These are phyloP conservation scores for Lachancea mirantina DNA, from an alignment of 805 yeast species.

Conservation along the genomic window DNA sequence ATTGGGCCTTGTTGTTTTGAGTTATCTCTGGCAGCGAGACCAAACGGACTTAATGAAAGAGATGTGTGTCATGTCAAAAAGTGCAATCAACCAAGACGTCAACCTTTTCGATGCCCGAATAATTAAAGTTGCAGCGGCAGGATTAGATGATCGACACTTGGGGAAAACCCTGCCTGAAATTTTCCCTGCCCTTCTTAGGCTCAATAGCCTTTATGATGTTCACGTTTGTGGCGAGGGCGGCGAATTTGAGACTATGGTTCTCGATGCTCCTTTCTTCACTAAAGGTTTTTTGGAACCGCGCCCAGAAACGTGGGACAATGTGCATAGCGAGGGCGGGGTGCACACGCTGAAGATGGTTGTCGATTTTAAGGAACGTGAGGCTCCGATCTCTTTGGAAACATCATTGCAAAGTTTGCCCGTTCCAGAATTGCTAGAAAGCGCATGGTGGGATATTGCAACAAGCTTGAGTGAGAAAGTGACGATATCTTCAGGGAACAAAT, in stretches of 20 bases:
- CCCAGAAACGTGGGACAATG: conserved; percentile 39
- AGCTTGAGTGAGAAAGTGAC: too few relatives aligned
- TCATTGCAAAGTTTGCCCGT: conserved; percentile 34
- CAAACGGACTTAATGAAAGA: conserved; percentile 76
- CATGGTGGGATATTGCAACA: conserved; percentile 25
- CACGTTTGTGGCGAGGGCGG: conserved; percentile 99
- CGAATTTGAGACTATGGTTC: conserved; percentile 87
- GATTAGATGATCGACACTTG: conserved; percentile 58
- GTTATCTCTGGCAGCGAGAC: conserved; percentile 86
- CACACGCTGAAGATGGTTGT: conserved; percentile 56
- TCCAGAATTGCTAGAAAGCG: conserved; percentile 16
- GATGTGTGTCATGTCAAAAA: conserved; percentile 45
- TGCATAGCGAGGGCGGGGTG: conserved; percentile 51
- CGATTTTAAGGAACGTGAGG: conserved; percentile 36
- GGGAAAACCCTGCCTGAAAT: conserved; percentile 61
- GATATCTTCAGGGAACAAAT: too few relatives aligned
- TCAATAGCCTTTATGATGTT: conserved; percentile 65
- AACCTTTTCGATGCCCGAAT: conserved; percentile 63
- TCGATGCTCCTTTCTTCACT: conserved; percentile 81
- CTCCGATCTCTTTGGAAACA: conserved; percentile 11
- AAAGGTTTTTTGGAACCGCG: conserved; percentile 40
- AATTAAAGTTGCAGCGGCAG: conserved; percentile 90
- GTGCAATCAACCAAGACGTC: conserved; percentile 11
- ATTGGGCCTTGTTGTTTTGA: conserved; percentile 57
- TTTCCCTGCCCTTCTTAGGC: conserved; percentile 46